A percentile compares a stretch with the other conserved stretches of the same genome.
Evolutionary conservation across 345 rosid genomes (phyloP).

Genomic region (sweet orange (Citrus sinensis)): DNA sequence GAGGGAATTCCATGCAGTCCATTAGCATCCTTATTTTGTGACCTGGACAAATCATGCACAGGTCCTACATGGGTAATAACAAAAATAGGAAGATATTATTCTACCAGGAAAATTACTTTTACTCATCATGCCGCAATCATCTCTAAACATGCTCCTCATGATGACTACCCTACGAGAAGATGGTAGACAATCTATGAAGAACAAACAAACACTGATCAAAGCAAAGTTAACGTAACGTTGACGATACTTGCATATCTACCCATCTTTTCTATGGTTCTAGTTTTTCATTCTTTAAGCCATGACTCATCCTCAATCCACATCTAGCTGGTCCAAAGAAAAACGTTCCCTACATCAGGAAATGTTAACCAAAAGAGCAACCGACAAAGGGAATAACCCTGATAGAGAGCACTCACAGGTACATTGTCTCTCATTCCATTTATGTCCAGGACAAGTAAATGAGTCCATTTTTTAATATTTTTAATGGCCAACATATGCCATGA

Average conservation of each 20-base stretch:
- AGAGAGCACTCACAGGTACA: background rate
- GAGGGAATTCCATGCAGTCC: conserved; percentile 27
- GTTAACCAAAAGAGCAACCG: background rate
- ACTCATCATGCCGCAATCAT: background rate
- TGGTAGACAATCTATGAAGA: background rate
- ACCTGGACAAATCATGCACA: conserved; percentile 23
- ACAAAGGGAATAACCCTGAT: background rate
- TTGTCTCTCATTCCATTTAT: background rate
- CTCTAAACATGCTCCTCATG: background rate
- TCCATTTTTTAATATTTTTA: background rate
- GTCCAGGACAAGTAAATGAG: background rate
- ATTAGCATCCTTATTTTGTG: conserved; percentile 38
- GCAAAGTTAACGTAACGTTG: background rate
- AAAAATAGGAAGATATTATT: conserved; percentile 15
- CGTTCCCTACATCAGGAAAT: background rate
- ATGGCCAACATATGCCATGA: background rate
- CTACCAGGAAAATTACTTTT: background rate
- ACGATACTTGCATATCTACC: background rate
- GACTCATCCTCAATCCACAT: background rate
- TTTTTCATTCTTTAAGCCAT: background rate
- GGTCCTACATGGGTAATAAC: conserved; percentile 24
- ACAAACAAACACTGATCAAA: background rate
- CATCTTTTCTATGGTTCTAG: background rate
- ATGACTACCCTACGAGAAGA: background rate
- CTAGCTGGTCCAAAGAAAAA: background rate